phyloP scores from a whole-genome alignment of 2,329 filamentous ascomycete genomes.

The Sclerotinia spermophila region DNA sequence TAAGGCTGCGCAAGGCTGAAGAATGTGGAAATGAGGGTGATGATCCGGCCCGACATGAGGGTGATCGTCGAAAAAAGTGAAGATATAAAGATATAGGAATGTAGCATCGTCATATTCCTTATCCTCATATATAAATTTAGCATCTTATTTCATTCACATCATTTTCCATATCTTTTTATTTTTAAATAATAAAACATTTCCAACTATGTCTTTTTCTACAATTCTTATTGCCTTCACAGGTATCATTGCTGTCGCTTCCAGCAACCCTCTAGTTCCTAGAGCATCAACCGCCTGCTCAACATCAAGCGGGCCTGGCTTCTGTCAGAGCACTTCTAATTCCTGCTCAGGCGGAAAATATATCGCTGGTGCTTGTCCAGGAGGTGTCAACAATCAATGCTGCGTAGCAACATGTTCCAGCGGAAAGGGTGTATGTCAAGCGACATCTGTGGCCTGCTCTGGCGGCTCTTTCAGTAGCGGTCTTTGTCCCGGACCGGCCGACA shows the following conservation, averaged over 20 bases:
- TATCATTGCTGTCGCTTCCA: not conserved
- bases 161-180: too few species aligned
- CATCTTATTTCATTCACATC: not conserved
- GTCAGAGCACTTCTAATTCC: slow-evolving; percentile 21
- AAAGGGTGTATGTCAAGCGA: slow-evolving; percentile 23
- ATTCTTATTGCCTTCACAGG: not conserved
- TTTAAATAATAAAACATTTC: too few species aligned
- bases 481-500: slow-evolving; percentile 25
- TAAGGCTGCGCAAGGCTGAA: not conserved
- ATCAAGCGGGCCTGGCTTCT: slow-evolving; percentile 21
- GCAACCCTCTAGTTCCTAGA: slow-evolving; percentile 15
- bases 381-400: slow-evolving; percentile 26
- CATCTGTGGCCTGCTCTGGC: slow-evolving; percentile 19
- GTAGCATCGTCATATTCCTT: not conserved
- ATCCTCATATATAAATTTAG: not conserved
- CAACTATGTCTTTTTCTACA: not conserved
- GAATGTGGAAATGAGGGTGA: slow-evolving; percentile 10
- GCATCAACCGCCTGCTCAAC: slow-evolving; percentile 22
- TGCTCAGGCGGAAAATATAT: slow-evolving; percentile 20
- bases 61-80: not conserved
- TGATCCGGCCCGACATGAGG: not conserved
- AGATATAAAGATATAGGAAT: not conserved
- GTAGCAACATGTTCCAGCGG: slow-evolving; percentile 22
- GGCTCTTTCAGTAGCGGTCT: slow-evolving; percentile 21
- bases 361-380: slow-evolving; percentile 25